phyloP scores from a whole-genome alignment of 2,329 filamentous ascomycete species.

The Neofusicoccum kwambonambiense region DNA sequence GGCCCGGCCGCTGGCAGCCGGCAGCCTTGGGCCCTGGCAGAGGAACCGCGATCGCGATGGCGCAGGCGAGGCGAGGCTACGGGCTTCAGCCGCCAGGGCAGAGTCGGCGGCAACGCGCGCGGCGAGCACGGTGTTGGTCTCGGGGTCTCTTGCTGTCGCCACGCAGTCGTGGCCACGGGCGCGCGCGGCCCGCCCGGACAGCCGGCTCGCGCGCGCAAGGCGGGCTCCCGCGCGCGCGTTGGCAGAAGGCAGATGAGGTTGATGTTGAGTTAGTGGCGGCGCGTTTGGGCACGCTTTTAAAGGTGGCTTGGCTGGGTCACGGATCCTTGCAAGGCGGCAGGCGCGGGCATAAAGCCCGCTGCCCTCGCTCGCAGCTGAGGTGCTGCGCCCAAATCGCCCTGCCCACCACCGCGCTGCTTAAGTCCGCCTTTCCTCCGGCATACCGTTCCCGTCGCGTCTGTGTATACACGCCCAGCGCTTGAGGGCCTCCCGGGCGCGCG shows the following conservation, averaged over 20 bases:
- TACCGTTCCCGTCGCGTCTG: not conserved
- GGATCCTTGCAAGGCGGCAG: constrained; percentile 10
- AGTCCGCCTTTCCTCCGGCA: not conserved
- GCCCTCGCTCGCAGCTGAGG: constrained; percentile 9
- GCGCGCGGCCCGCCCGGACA: not conserved
- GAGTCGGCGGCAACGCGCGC: not conserved
- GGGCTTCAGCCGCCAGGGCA: not conserved
- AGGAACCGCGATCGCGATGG: not conserved
- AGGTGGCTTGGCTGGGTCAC: constrained; percentile 8
- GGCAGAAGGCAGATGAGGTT: not conserved
- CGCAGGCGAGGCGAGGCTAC: not conserved
- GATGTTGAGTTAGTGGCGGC: not conserved
- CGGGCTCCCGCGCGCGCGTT: not conserved
- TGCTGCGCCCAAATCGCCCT: constrained; percentile 6
- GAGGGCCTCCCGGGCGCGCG: not conserved
- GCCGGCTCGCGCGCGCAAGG: not conserved
- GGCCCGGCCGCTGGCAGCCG: constrained; percentile 44
- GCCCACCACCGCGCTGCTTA: constrained; percentile 1
- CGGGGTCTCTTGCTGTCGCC: constrained; percentile 13
- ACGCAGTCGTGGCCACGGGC: not conserved
- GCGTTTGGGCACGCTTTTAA: not conserved
- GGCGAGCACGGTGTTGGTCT: not conserved
- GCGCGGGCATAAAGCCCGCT: constrained; percentile 12
- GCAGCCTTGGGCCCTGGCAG: constrained; percentile 13
- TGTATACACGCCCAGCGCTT: not conserved